Conservation (phyloP, 768 basidiomycete species). For the Terana coerulea region DNA sequence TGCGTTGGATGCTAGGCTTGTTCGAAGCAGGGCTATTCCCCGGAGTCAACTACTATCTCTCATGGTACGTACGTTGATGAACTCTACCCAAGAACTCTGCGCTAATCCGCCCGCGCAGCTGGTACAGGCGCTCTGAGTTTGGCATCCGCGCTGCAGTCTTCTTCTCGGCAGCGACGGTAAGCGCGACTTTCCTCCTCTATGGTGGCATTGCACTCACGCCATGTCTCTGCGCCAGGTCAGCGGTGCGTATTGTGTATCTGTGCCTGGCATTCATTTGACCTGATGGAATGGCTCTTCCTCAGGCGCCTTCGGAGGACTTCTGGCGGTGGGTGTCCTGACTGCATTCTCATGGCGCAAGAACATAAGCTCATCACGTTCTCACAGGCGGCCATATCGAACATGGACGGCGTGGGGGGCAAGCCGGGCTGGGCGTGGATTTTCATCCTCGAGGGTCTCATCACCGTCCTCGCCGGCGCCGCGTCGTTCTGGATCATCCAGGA, state of each 20-base stretch:
- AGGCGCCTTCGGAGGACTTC: slow-evolving; percentile 78
- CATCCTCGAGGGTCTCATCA: slow-evolving; percentile 67
- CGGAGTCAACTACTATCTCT: slow-evolving; percentile 67
- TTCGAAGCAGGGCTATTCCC: slow-evolving; percentile 61
- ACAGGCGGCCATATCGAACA: slow-evolving; percentile 61
- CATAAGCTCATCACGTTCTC: background rate
- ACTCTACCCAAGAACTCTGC: background rate
- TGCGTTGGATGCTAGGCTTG: slow-evolving; percentile 69
- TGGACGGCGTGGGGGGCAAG: slow-evolving; percentile 68
- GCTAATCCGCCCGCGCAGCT: slow-evolving; percentile 29
- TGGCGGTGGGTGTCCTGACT: slow-evolving; percentile 44
- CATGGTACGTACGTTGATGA: slow-evolving; percentile 45
- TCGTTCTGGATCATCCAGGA: slow-evolving; percentile 82
- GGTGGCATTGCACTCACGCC: background rate
- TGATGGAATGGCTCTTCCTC: slow-evolving; percentile 28
- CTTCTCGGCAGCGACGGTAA: slow-evolving; percentile 62
- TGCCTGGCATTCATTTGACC: background rate
- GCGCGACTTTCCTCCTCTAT: background rate
- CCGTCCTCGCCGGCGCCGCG: slow-evolving; percentile 57
- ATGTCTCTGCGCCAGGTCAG: slow-evolving; percentile 8
- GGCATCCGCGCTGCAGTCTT: slow-evolving; percentile 48
- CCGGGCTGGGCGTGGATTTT: slow-evolving; percentile 72
- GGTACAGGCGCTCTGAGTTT: slow-evolving; percentile 75
- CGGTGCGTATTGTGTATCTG: slow-evolving; percentile 7
- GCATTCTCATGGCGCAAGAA: background rate